Evolutionary conservation across 768 basidiomycete species (phyloP), one percentile per base, ranked within the genome.

Genomic region (Lactarius evosmus): DNA sequence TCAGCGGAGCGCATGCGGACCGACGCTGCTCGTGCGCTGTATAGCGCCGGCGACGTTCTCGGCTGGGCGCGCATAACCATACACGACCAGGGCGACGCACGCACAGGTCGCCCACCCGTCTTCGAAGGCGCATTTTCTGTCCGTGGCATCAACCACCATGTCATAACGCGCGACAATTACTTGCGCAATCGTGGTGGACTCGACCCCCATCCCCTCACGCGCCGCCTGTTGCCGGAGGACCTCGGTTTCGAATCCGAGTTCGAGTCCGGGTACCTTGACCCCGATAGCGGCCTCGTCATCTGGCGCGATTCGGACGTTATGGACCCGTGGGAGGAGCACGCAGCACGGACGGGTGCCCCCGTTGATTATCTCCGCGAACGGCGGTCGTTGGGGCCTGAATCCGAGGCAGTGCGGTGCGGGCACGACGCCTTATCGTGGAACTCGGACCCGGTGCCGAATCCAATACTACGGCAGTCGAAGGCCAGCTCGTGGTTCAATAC

Each of bases 1-100:
- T 83, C 87, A 7, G 73, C 74, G 4, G 74, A 75, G 19, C 82
- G 87, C 44, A 77, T 88, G 80, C 80, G 82, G 30, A 84, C 86
- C 70, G 88, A 88, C 72, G 78, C 80, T 25, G 86, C 83, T 6
- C 81, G 84, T 52, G 81, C 82, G 4, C 79, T 76, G 41, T 74
- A 71, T 57, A 79, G 79, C 62, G 74, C 79, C 56, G 67, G 69
- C 11, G 74, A 78, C 32, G 81, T 82, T 46, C 78, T 88, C 12
- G 93, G 93, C 29, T 89, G 87, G 84, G 91, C 90, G 19, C 85
- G 88, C 25, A 85, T 95, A 67, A 83, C 87, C 74, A 81, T 92
- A 3, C 84, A 90, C 72, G 74, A 85, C 69, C 82, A 87, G 54
- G 81, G 78, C 33, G 82, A 87, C 69, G 74, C 75, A 30, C 72